Percentiles rank a stretch among this genome's conserved stretches.
These are phyloP conservation scores for Trametes cubensis DNA, from an alignment of 768 basidiomycete genomes.

Conservation along the genomic window DNA sequence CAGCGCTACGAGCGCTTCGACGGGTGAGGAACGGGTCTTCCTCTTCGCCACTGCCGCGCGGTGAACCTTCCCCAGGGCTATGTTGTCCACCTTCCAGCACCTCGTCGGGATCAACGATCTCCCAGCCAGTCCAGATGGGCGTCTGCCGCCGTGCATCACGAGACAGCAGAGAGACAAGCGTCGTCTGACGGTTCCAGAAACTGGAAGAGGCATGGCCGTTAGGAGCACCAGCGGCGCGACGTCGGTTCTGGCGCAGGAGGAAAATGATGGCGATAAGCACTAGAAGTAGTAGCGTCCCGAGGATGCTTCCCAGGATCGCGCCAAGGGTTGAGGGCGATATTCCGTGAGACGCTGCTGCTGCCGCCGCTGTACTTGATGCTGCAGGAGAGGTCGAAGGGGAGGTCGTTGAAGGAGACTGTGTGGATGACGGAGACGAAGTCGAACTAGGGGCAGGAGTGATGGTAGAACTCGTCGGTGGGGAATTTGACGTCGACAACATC, in stretches of 20 bases:
- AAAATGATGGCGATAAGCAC: constrained; percentile 51
- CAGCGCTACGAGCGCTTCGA: constrained; percentile 27
- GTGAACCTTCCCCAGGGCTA: constrained; percentile 62
- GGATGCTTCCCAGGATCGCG: constrained; percentile 61
- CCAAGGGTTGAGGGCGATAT: constrained; percentile 45
- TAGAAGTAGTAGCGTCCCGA: constrained; percentile 61
- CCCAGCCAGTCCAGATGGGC: constrained; percentile 38
- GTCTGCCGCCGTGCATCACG: constrained; percentile 25
- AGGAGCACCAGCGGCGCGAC: constrained; percentile 28
- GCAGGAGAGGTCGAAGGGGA: constrained; percentile 6
- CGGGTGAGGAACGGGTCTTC: constrained; percentile 55
- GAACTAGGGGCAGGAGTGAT: constrained; percentile 22
- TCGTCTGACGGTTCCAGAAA: constrained; percentile 46
- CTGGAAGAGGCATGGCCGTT: constrained; percentile 30
- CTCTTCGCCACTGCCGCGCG: constrained; percentile 71
- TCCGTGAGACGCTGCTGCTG: constrained; percentile 26
- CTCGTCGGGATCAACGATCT: constrained; percentile 34
- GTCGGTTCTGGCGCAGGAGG: constrained; percentile 37
- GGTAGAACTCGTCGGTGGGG: constrained; percentile 19
- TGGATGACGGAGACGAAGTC: constrained; percentile 1
- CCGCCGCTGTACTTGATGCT: constrained; percentile 15
- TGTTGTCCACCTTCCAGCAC: constrained; percentile 4
- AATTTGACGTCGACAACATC: constrained; percentile 22
- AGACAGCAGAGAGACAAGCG: constrained; percentile 23
- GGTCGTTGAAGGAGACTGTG: constrained; percentile 7